phyloP scores from a whole-genome alignment of 192 early-diverging fungal species.

The Backusella australiensis region DNA sequence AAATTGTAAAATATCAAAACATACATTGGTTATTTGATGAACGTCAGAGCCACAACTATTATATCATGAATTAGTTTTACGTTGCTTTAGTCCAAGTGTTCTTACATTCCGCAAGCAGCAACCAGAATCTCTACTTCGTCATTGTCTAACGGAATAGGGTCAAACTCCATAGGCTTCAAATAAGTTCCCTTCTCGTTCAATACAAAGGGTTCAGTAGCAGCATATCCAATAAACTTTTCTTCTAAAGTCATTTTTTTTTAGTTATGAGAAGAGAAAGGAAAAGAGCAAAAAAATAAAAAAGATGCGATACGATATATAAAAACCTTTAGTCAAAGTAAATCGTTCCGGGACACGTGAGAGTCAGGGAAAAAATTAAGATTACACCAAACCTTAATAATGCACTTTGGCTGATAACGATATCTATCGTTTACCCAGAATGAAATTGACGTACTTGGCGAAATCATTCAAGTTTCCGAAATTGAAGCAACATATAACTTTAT shows the following conservation, averaged over 20 bases:
- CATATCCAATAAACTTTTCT: slow-evolving; percentile 28
- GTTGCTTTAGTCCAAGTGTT: neutral
- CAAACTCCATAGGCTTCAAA: slow-evolving; percentile 27
- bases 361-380: neutral
- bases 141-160: slow-evolving; percentile 33
- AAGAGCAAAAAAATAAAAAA: neutral
- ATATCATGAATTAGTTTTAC: slow-evolving; percentile 6
- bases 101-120: slow-evolving; percentile 46
- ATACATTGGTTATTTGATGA: slow-evolving; percentile 64
- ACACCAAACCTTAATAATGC: neutral
- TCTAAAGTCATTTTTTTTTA: neutral
- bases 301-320: neutral
- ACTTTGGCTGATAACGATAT: neutral
- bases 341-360: neutral
- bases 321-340: neutral
- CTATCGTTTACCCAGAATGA: neutral
- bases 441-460: neutral
- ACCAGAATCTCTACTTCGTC: slow-evolving; percentile 51
- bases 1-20: slow-evolving; percentile 33
- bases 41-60: slow-evolving; percentile 76
- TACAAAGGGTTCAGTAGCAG: slow-evolving; percentile 18
- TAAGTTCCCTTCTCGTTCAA: slow-evolving; percentile 9
- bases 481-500: too few relatives aligned
- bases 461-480: neutral
- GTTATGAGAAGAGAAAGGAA: neutral